phyloP scores from a whole-genome alignment of 495 filamentous ascomycete species.

The Hypoxylon subgilvum region DNA sequence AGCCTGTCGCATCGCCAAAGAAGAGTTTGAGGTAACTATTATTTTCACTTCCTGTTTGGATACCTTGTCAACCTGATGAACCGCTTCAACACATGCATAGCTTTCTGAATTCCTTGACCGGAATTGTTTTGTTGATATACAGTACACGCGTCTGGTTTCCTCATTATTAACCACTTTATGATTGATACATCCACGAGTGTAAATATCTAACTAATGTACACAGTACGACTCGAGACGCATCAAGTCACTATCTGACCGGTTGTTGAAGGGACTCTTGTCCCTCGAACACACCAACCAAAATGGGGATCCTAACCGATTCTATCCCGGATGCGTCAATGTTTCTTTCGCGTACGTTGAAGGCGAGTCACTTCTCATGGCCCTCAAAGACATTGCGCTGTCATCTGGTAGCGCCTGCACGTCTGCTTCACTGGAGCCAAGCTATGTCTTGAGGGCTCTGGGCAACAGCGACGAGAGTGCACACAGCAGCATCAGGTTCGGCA shows the following conservation, averaged over 20 bases:
- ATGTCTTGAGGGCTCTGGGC: conserved; percentile 90
- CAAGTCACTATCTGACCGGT: conserved; percentile 77
- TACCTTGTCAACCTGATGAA: conserved; percentile 59
- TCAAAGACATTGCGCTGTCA: conserved; percentile 97
- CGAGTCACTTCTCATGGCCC: conserved; percentile 95
- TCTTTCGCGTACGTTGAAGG: conserved; percentile 99
- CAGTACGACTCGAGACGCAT: conserved; percentile 93
- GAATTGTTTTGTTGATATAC: conserved; percentile 57
- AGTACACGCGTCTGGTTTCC: conserved; percentile 58
- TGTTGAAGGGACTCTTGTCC: conserved; percentile 78
- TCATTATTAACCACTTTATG: background rate
- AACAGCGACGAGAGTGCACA: conserved; percentile 97
- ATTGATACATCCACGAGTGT: background rate
- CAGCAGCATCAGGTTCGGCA: conserved; percentile 96
- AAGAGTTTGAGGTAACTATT: conserved; percentile 82
- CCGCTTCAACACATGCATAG: conserved; percentile 72
- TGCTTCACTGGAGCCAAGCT: conserved; percentile 93
- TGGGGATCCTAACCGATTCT: conserved; percentile 80
- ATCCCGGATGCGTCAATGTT: conserved; percentile 96
- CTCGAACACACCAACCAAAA: conserved; percentile 94
- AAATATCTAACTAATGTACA: conserved; percentile 37
- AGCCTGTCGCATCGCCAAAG: conserved; percentile 86
- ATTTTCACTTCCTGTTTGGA: conserved; percentile 4
- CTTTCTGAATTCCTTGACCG: conserved; percentile 62
- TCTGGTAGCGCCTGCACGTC: conserved; percentile 98